Evolutionary conservation across 495 filamentous ascomycete genomes (phyloP).

Genomic region (Entonaema liquescens): DNA sequence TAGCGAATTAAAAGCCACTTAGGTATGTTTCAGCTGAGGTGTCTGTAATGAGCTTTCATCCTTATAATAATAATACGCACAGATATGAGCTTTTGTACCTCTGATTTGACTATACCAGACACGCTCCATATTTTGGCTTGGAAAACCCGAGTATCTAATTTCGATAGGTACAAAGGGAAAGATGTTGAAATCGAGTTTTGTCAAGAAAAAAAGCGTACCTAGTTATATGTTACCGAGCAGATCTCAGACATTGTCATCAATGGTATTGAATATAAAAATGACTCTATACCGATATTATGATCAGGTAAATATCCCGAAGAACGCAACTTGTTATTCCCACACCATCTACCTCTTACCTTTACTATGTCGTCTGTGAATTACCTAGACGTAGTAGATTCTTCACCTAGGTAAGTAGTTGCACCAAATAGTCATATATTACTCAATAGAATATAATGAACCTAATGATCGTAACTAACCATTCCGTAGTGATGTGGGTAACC

Average conservation of each 20-base stretch:
- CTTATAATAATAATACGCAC: neutral
- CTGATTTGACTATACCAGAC: neutral
- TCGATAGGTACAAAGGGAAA: neutral
- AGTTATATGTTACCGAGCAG: neutral
- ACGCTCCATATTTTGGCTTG: neutral
- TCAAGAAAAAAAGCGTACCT: neutral
- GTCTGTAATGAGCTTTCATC: neutral
- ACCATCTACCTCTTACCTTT: neutral
- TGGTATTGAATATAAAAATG: neutral
- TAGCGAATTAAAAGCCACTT: neutral
- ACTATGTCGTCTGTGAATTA: constrained; percentile 9
- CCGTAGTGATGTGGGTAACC: neutral
- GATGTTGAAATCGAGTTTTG: neutral
- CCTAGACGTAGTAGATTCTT: neutral
- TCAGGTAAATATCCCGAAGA: neutral
- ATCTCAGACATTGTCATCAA: neutral
- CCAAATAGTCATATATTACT: neutral
- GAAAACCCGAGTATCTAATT: neutral
- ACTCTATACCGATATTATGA: neutral
- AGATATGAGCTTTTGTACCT: neutral
- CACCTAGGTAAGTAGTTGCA: constrained; percentile 2
- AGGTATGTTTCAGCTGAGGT: neutral
- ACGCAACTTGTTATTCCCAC: neutral
- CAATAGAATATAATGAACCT: neutral
- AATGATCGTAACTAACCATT: neutral